Base-by-base conservation (phyloP, 257 asterid genomes). In the Gentiana macrophylla region DNA sequence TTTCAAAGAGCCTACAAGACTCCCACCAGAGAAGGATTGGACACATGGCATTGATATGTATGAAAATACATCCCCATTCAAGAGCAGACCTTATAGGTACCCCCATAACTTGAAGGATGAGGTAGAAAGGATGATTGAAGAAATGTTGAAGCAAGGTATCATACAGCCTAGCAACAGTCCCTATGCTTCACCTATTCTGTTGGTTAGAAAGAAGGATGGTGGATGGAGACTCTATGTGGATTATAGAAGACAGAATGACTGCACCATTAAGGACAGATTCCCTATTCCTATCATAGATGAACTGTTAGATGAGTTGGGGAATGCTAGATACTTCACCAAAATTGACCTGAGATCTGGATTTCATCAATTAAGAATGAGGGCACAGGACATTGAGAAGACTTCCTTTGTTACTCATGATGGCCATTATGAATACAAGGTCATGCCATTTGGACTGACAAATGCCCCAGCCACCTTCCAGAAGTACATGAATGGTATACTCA, bases 231-330 rank as follows among this genome's bases (percentile, higher is more conserved):
- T 24, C 24, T 24, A 1, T 24, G 24, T 24, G 24, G 24, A 24
- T 24, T 24, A 24, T 24, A 24, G 24, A 24, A 24, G 24, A 24
- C 1, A 24, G 1, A 52, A 52, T 32, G 55, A n/a, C 6, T 10
- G n/a, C 9, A 50, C 35, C 8, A 7, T 50, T 12, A 50, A 50
- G 9, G 55, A 50, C 9, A 5, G 15, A 24, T 50, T 50, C 55
- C 55, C 3, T 3, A 50, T 50, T 9, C 64, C 64, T 0, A 4
- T 60, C 6, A 41, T 60, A 0, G 64, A 50, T 36, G 64, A 60
- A 4, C 5, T 60, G 5, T 5, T 60, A 3, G 64, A 60, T 59
- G 38, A 60, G 32, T 1, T 49, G 0, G 6, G 10, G 9, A 24
- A 56, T 3, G 37, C 62, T 4, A 8, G 6, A 2, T 45, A 32